Evolutionary conservation across 1,139 yeast species (phyloP).

Genomic region (Pichia cactophila): DNA sequence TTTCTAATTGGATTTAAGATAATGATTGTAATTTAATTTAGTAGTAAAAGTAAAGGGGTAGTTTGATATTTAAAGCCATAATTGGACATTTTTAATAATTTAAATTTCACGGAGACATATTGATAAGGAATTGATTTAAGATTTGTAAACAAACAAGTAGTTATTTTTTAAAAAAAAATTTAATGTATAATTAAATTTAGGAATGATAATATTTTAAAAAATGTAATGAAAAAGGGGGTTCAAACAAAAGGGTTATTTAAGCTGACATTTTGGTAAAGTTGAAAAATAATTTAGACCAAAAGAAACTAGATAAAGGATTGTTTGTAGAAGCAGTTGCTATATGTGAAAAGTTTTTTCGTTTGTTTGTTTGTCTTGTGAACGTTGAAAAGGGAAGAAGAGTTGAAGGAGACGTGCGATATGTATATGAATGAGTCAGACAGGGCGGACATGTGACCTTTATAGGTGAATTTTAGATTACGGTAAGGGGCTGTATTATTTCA

Average conservation of each 20-base stretch:
- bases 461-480: neutral
- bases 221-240: neutral
- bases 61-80: slow-evolving; percentile 19
- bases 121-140: slow-evolving; percentile 2
- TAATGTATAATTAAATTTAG: neutral
- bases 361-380: slow-evolving; percentile 1
- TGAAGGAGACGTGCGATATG: slow-evolving; percentile 5
- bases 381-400: slow-evolving; percentile 2
- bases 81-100: slow-evolving; percentile 17
- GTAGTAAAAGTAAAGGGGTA: neutral
- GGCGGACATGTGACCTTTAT: neutral
- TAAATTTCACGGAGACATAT: slow-evolving; percentile 18
- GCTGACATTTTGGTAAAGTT: slow-evolving; percentile 25
- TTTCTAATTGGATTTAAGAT: neutral
- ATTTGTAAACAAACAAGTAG: slow-evolving; percentile 12
- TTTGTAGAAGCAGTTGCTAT: slow-evolving; percentile 16
- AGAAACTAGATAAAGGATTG: slow-evolving; percentile 3
- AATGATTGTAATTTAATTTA: neutral
- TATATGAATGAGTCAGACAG: slow-evolving; percentile 16
- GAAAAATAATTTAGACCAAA: slow-evolving; percentile 1
- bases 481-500: no score
- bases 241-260: slow-evolving; percentile 17
- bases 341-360: neutral
- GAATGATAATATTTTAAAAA: neutral
- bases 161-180: slow-evolving; percentile 4